These are phyloP conservation scores for Ballota nigra DNA, from an alignment of 257 asterid genomes.

Conservation along the genomic window DNA sequence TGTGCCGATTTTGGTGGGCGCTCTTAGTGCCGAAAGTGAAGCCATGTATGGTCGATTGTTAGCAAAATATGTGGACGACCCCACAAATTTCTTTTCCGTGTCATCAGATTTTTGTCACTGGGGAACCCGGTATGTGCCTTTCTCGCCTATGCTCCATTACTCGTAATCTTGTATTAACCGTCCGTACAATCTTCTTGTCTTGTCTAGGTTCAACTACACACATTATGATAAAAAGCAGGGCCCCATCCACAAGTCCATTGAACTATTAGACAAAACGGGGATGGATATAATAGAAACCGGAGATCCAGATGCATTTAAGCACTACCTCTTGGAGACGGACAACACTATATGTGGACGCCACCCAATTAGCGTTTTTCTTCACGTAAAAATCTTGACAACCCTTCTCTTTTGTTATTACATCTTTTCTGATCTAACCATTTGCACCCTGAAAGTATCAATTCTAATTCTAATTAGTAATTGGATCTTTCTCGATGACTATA, in stretches of 20 bases:
- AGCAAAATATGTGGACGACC: slow-evolving; percentile 87
- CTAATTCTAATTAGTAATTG: not conserved
- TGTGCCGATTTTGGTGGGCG: slow-evolving; percentile 96
- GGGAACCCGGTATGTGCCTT: slow-evolving; percentile 77
- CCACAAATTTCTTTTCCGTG: slow-evolving; percentile 87
- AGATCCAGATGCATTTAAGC: slow-evolving; percentile 81
- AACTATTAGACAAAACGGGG: slow-evolving; percentile 80
- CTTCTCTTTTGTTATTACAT: not conserved
- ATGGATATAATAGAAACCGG: slow-evolving; percentile 94
- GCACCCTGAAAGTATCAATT: not conserved
- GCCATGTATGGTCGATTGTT: slow-evolving; percentile 71
- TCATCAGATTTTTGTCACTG: slow-evolving; percentile 99
- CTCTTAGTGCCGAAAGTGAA: slow-evolving; percentile 78
- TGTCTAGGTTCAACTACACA: slow-evolving; percentile 70
- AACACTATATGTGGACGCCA: slow-evolving; percentile 97
- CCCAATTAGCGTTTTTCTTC: slow-evolving; percentile 94
- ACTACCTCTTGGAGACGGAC: slow-evolving; percentile 78
- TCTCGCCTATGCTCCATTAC: not conserved
- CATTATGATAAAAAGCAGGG: slow-evolving; percentile 85
- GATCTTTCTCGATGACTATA: not conserved
- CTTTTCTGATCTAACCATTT: no score
- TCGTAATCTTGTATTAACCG: not conserved
- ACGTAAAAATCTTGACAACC: slow-evolving; percentile 51
- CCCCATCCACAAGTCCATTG: slow-evolving; percentile 82
- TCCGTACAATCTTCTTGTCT: not conserved